Conservation (phyloP, 2,329 filamentous ascomycete genomes). For the Paecilomyces sp. region DNA sequence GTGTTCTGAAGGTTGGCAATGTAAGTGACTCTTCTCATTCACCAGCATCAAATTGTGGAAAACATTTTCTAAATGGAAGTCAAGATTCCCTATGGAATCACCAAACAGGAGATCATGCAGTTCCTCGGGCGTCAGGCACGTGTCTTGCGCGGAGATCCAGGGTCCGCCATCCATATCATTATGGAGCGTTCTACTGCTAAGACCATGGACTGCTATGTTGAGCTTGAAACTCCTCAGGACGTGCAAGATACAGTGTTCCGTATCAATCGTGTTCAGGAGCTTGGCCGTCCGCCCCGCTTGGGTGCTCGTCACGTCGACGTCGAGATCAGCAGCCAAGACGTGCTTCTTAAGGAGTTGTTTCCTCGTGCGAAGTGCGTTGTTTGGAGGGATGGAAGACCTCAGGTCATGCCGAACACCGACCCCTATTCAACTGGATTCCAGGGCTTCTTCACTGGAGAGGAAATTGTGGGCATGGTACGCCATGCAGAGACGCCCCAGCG, state of each 20-base stretch:
- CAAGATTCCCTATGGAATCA: constrained; percentile 46
- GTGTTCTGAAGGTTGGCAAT: constrained; percentile 30
- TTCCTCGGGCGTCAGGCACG: constrained; percentile 39
- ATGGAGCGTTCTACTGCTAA: constrained; percentile 53
- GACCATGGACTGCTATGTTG: constrained; percentile 48
- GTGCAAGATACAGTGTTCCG: constrained; percentile 32
- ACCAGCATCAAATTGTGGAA: not conserved
- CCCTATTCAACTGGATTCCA: constrained; percentile 43
- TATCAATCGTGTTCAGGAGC: constrained; percentile 26
- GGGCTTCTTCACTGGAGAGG: constrained; percentile 46
- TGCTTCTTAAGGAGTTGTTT: constrained; percentile 45
- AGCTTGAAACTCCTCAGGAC: constrained; percentile 32
- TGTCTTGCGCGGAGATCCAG: constrained; percentile 28
- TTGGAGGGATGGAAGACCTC: constrained; percentile 35
- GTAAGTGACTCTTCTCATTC: constrained; percentile 16
- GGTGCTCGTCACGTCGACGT: constrained; percentile 43
- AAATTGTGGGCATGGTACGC: constrained; percentile 39
- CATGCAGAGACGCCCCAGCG: constrained; percentile 44
- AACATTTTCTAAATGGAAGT: constrained; percentile 4
- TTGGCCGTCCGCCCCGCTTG: constrained; percentile 35
- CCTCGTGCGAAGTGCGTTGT: constrained; percentile 44
- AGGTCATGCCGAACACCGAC: constrained; percentile 27
- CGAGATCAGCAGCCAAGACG: constrained; percentile 39
- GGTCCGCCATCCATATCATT: constrained; percentile 47
- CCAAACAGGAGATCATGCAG: constrained; percentile 42